Conservation (phyloP, 176 grass and related monocot genomes). For the Triticum turgidum region DNA sequence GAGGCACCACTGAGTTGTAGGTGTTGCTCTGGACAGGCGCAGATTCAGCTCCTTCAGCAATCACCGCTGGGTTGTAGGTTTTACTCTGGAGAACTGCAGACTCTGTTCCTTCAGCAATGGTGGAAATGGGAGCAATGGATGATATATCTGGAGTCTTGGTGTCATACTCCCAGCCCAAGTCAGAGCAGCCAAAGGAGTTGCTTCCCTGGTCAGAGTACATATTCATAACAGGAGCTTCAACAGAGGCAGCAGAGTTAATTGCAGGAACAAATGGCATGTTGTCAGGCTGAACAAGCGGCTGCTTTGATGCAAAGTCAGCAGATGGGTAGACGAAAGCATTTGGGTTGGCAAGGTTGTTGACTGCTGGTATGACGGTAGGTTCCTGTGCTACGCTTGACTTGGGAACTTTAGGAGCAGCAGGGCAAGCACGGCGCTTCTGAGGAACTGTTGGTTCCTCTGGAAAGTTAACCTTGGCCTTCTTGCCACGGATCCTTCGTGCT, state of each 20-base stretch:
- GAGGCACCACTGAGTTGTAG: slow-evolving; percentile 13
- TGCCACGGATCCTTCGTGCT: slow-evolving; percentile 89
- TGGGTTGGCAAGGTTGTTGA: slow-evolving; percentile 31
- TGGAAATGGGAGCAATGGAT: slow-evolving; percentile 38
- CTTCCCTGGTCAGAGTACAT: slow-evolving; percentile 79
- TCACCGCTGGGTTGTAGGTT: slow-evolving; percentile 7
- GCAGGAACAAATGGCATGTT: slow-evolving; percentile 16
- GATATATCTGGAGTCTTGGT: slow-evolving; percentile 50
- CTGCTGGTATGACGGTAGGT: slow-evolving; percentile 28
- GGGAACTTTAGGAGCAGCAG: slow-evolving; percentile 26
- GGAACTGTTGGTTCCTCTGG: slow-evolving; percentile 42
- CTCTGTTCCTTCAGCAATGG: slow-evolving; percentile 38
- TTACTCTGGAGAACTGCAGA: slow-evolving; percentile 12
- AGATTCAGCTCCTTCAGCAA: slow-evolving; percentile 38
- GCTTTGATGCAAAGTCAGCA: slow-evolving; percentile 40
- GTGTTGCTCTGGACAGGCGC: slow-evolving; percentile 2
- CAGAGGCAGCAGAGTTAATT: slow-evolving; percentile 37
- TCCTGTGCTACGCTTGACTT: slow-evolving; percentile 37
- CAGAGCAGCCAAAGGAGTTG: slow-evolving; percentile 50
- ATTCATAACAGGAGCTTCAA: slow-evolving; percentile 39
- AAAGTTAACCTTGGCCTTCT: slow-evolving; percentile 98
- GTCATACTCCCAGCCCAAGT: slow-evolving; percentile 58
- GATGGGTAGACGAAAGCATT: slow-evolving; percentile 31
- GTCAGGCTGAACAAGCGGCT: slow-evolving; percentile 31
- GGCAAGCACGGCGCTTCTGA: slow-evolving; percentile 35